These are phyloP conservation scores for Kodamaea derodonti DNA, from an alignment of 1,139 yeast species.

Conservation along the genomic window DNA sequence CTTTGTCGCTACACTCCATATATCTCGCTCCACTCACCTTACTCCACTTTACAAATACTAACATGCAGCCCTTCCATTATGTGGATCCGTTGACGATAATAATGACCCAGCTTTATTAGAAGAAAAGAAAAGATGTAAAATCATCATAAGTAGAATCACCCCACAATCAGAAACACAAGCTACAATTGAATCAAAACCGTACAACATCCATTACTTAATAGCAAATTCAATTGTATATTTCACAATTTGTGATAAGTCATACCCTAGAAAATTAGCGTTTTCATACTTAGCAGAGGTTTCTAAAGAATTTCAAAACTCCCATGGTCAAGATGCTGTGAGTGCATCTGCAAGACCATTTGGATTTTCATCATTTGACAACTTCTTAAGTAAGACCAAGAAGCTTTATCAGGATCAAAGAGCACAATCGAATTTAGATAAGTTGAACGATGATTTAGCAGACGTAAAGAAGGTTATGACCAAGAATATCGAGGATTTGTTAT, in stretches of 20 bases:
- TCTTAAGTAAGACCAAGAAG: slow-evolving; percentile 82
- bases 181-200: slow-evolving; percentile 73
- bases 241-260: slow-evolving; percentile 70
- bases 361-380: slow-evolving; percentile 78
- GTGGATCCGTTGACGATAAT: slow-evolving; percentile 91
- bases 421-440: slow-evolving; percentile 77
- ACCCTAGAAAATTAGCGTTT: slow-evolving; percentile 86
- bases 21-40: neutral
- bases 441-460: slow-evolving; percentile 85
- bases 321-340: slow-evolving; percentile 65
- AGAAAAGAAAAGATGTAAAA: slow-evolving; percentile 82
- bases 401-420: slow-evolving; percentile 90
- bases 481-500: slow-evolving; percentile 88
- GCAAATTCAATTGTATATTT: slow-evolving; percentile 65
- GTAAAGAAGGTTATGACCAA: slow-evolving; percentile 95
- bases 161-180: slow-evolving; percentile 84
- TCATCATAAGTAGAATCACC: slow-evolving; percentile 70
- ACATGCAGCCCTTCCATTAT: slow-evolving; percentile 68
- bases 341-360: slow-evolving; percentile 81
- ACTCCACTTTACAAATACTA: neutral
- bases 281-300: slow-evolving; percentile 81
- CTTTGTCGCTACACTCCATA: neutral
- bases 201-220: slow-evolving; percentile 73
- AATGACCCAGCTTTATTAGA: slow-evolving; percentile 54
- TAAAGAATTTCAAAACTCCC: slow-evolving; percentile 75